Conservation (phyloP, 2,329 filamentous ascomycete species). For the Penicillium capsulatum region DNA sequence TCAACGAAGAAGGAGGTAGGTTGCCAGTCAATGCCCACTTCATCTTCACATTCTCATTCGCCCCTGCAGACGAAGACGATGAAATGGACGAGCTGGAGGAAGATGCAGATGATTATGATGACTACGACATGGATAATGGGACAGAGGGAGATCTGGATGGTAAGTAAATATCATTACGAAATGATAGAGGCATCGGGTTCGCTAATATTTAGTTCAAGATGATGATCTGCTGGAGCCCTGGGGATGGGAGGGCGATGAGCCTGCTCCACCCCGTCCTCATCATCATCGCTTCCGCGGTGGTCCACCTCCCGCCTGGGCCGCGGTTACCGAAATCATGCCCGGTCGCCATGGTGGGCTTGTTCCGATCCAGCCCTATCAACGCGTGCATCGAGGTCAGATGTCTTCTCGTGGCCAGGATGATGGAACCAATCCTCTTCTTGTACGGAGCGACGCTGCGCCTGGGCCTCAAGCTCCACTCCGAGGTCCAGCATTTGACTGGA, state of each 20-base stretch:
- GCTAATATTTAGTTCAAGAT: conserved; percentile 36
- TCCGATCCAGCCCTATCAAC: conserved; percentile 40
- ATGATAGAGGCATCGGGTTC: conserved; percentile 7
- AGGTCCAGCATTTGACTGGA: conserved; percentile 47
- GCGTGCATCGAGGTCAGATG: conserved; percentile 42
- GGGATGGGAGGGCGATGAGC: conserved; percentile 55
- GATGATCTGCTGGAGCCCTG: conserved; percentile 43
- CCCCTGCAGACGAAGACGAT: conserved; percentile 53
- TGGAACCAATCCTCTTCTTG: conserved; percentile 79
- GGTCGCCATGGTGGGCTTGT: conserved; percentile 45
- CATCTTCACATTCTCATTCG: conserved; percentile 24
- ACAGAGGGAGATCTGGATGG: conserved; percentile 40
- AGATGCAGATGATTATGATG: conserved; percentile 44
- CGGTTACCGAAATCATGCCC: conserved; percentile 56
- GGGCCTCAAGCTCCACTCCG: conserved; percentile 36
- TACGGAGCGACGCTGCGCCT: conserved; percentile 50
- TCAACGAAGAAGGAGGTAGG: conserved; percentile 55
- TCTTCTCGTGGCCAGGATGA: conserved; percentile 65
- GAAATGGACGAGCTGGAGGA: conserved; percentile 46
- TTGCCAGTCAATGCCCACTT: conserved; percentile 3
- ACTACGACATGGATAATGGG: conserved; percentile 44
- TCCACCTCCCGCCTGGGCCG: conserved; percentile 58
- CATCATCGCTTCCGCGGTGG: conserved; percentile 54
- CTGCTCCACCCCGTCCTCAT: conserved; percentile 38
- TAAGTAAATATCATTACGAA: conserved; percentile 4